Conservation (phyloP, 2,329 filamentous ascomycete genomes). For the Plenodomus lindquistii region DNA sequence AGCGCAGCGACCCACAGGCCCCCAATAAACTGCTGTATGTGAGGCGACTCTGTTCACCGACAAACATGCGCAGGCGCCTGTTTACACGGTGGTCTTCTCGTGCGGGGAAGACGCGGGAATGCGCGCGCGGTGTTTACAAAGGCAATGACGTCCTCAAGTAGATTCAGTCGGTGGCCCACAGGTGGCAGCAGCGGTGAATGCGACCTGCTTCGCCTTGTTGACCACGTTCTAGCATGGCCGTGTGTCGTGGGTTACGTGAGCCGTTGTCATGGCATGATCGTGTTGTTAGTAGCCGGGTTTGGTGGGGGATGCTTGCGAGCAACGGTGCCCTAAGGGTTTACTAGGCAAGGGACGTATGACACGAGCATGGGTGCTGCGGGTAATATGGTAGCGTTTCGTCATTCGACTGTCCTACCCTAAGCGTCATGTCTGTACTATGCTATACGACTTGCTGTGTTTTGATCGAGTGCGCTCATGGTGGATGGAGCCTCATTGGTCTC, state of each 20-base stretch:
- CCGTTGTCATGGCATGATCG: slow-evolving; percentile 23
- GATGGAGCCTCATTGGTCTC: not conserved
- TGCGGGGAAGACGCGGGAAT: slow-evolving; percentile 28
- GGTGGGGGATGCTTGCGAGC: slow-evolving; percentile 12
- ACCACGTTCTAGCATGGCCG: slow-evolving; percentile 16
- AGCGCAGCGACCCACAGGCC: not conserved
- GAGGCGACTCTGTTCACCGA: slow-evolving; percentile 7
- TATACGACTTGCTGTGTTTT: not conserved
- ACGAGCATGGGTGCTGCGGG: not conserved
- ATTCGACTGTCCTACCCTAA: not conserved
- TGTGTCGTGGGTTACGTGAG: slow-evolving; percentile 7
- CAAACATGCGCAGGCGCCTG: not conserved
- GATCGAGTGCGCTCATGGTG: not conserved
- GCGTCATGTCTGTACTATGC: not conserved
- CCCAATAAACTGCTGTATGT: not conserved
- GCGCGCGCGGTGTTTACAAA: slow-evolving; percentile 5
- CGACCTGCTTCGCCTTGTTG: slow-evolving; percentile 15
- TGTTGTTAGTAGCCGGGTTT: slow-evolving; percentile 18
- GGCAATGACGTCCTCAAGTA: not conserved
- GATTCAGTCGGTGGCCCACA: slow-evolving; percentile 24
- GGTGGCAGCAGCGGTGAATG: slow-evolving; percentile 7
- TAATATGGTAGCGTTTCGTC: not conserved
- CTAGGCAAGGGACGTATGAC: slow-evolving; percentile 2
- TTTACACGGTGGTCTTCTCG: not conserved
- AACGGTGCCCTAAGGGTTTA: not conserved